These are phyloP conservation scores for Lagenidium giganteum DNA, from an alignment of 352 stramenopile species.

Conservation along the genomic window DNA sequence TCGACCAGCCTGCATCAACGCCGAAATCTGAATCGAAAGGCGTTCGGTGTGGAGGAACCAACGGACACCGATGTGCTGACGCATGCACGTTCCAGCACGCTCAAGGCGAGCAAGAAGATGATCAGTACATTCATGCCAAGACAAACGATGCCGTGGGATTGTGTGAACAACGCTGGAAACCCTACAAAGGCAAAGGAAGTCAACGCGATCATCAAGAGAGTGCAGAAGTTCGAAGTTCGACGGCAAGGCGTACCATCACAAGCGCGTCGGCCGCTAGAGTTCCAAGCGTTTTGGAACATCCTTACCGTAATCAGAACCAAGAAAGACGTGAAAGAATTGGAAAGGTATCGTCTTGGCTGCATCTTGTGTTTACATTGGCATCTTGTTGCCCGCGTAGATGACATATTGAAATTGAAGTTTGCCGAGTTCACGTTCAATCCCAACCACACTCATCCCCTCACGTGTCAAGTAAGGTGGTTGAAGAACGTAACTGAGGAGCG, in stretches of 20 bases:
- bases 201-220: conserved; percentile 12
- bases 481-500: no score
- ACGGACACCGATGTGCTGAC: no score
- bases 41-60: no score
- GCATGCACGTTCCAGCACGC: no score
- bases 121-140: conserved; percentile 14
- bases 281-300: neutral
- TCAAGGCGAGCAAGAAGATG: no score
- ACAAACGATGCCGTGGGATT: neutral
- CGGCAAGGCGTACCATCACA: conserved; percentile 1
- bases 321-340: neutral
- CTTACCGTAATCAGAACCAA: neutral
- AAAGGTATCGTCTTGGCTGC: neutral
- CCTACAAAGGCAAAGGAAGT: conserved; percentile 14
- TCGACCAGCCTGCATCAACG: no score
- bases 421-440: neutral
- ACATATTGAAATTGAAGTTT: conserved; percentile 17
- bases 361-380: conserved; percentile 13
- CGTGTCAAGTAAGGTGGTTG: no score
- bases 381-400: conserved; percentile 10
- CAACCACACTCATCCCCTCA: no score
- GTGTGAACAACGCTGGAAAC: conserved; percentile 3
- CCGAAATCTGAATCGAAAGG: no score
- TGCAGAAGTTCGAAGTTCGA: conserved; percentile 14
- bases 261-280: neutral